Evolutionary conservation across 2,329 filamentous ascomycete species (phyloP), one percentile per base, ranked within the genome.

Genomic region (Apiospora phragmitis): DNA sequence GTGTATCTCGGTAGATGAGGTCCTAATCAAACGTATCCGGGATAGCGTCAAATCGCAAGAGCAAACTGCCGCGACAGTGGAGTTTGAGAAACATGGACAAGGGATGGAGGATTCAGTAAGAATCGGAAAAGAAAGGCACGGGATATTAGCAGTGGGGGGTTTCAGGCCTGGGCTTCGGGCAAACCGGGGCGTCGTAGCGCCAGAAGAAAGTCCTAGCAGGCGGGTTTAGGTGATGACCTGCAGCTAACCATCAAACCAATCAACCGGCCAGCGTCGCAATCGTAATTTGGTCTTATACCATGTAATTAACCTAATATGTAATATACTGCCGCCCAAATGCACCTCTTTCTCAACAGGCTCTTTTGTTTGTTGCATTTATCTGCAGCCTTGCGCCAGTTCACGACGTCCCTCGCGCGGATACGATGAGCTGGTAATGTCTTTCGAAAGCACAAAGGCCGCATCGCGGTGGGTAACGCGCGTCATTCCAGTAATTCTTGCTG

Each of bases 401-500:
- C 51, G 29, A 59, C 51, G 29, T 35, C 29, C 51, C 51, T 18
- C 51, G 18, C 55, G 18, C 55, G 55, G 55, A 62, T 38, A 14
- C 18, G 32, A 77, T 78, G 76, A 68, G 70, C 69, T 71, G 73
- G 76, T 74, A 71, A 80, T 80, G 79, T 76, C 76, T 71, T 72
- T 75, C 68, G 78, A 79, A 74, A 82, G 81, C 74, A 80, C 78
- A 12, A 79, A 76, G 74, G 82, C 84, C 74, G 82, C 85, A 67
- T 90, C 89, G 79, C 82, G 87, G 76, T 89, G 87, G 81, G 85
- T 88, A 66, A 89, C 90, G 68, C 87, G 91, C 71, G 81, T 92
- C 70, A 90, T 97, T 70, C 94, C 94, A 4, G 75, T 91, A 49
- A 79, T 95, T 68, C 87, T 97, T 51, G 81, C 90, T 43, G 91